Conservation (phyloP, 345 rosid genomes). For the Aegle marmelos region DNA sequence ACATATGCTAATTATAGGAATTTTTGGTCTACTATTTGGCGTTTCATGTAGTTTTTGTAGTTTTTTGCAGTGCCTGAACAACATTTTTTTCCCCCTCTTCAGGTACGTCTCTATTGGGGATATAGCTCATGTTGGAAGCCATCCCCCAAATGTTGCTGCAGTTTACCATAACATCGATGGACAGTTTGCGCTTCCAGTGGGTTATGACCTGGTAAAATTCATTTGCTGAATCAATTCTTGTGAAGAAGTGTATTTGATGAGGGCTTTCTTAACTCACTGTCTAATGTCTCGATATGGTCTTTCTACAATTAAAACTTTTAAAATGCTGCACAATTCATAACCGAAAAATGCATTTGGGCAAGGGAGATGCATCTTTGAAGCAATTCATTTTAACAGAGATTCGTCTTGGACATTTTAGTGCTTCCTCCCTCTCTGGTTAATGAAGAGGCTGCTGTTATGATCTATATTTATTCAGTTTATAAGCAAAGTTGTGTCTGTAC, state of each 20-base stretch:
- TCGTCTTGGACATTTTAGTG: neutral
- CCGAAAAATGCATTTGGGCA: neutral
- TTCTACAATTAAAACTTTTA: neutral
- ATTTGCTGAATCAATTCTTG: neutral
- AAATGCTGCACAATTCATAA: neutral
- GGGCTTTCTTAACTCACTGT: neutral
- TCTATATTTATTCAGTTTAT: neutral
- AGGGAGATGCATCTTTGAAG: neutral
- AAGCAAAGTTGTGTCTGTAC: neutral
- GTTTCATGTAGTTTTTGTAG: neutral
- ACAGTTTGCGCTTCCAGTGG: slow-evolving; percentile 67
- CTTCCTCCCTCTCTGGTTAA: neutral
- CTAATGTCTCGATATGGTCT: neutral
- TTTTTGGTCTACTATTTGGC: neutral
- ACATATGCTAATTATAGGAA: neutral
- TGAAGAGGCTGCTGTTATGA: neutral
- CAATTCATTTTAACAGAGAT: too few relatives aligned
- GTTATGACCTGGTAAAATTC: slow-evolving; percentile 80
- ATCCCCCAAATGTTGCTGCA: slow-evolving; percentile 92
- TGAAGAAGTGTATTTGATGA: neutral
- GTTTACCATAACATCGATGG: slow-evolving; percentile 49
- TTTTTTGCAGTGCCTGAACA: neutral
- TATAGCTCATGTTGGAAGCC: slow-evolving; percentile 76
- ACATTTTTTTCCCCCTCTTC: neutral
- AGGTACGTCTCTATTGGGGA: slow-evolving; percentile 88